phyloP scores from a whole-genome alignment of 495 filamentous ascomycete genomes.

The Penicillium paradoxum region DNA sequence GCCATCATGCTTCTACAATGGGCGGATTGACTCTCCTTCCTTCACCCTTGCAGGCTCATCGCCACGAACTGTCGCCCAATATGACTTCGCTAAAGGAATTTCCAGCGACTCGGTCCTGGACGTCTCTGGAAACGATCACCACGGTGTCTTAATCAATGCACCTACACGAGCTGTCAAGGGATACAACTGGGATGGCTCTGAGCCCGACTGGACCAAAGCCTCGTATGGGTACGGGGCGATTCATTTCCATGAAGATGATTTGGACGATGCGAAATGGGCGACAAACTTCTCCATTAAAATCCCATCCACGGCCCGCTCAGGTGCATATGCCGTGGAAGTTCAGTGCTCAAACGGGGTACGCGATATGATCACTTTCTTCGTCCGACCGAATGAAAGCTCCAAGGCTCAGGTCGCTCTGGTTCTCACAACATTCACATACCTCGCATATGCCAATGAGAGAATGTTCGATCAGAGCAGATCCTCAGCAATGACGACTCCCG shows the following conservation, averaged over 20 bases:
- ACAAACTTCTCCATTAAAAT: not conserved
- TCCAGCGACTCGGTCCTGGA: not conserved
- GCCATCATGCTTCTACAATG: not conserved
- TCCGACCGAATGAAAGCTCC: conserved; percentile 4
- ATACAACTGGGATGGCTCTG: conserved; percentile 17
- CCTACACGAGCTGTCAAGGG: conserved; percentile 21
- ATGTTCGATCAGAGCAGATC: conserved; percentile 19
- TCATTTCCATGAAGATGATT: conserved; percentile 6
- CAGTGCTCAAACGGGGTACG: not conserved
- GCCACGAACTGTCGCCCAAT: not conserved
- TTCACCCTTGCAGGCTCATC: not conserved
- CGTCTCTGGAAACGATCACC: not conserved
- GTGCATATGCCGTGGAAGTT: not conserved
- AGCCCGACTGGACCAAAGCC: conserved; percentile 10
- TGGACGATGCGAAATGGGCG: conserved; percentile 1
- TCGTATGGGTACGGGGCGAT: conserved; percentile 20
- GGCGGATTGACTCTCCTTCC: not conserved
- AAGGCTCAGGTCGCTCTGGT: conserved; percentile 13
- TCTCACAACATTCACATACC: conserved; percentile 22
- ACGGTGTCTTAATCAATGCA: conserved; percentile 13
- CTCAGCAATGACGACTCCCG: conserved; percentile 12
- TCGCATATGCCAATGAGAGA: conserved; percentile 27
- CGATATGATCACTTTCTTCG: conserved; percentile 10
- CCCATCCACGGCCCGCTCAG: not conserved
- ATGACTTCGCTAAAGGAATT: not conserved